These are phyloP conservation scores for Triticum timopheevii DNA, from an alignment of 176 grass and related monocot genomes.

Conservation along the genomic window DNA sequence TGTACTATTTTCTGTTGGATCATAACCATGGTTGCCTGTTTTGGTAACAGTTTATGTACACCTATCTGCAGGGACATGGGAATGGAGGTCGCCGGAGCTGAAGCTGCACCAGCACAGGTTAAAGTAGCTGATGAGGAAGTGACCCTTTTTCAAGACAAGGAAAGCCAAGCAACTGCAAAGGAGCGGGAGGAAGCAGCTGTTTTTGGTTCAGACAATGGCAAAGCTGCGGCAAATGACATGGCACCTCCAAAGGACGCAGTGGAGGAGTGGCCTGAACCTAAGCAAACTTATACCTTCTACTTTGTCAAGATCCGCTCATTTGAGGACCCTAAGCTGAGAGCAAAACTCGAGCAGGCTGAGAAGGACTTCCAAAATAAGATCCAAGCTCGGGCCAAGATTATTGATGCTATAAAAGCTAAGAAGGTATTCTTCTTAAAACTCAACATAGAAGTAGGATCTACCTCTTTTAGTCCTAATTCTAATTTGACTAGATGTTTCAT, in stretches of 20 bases:
- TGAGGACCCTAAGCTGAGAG: constrained; percentile 85
- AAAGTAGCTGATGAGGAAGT: constrained; percentile 59
- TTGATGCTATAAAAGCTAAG: constrained; percentile 70
- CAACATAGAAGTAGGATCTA: neutral
- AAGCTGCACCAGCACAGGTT: constrained; percentile 54
- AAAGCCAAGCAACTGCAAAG: constrained; percentile 61
- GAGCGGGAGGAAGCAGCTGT: constrained; percentile 50
- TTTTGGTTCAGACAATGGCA: constrained; percentile 52
- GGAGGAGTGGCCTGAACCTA: constrained; percentile 87
- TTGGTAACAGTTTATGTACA: constrained; percentile 4
- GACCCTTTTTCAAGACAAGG: constrained; percentile 56
- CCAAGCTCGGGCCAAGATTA: constrained; percentile 52
- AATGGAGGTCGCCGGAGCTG: constrained; percentile 71
- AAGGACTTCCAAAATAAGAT: constrained; percentile 86
- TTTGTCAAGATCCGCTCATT: constrained; percentile 65
- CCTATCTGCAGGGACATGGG: constrained; percentile 63
- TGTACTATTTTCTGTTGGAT: neutral
- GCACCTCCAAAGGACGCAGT: constrained; percentile 62
- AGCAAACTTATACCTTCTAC: constrained; percentile 67
- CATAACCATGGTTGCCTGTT: neutral
- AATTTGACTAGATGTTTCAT: constrained; percentile 4
- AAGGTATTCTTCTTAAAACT: constrained; percentile 52
- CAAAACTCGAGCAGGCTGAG: constrained; percentile 76
- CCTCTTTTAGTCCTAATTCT: neutral
- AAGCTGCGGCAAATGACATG: constrained; percentile 44